phyloP scores from a whole-genome alignment of 2,329 filamentous ascomycete species.

The Trichocomaceae sp. region DNA sequence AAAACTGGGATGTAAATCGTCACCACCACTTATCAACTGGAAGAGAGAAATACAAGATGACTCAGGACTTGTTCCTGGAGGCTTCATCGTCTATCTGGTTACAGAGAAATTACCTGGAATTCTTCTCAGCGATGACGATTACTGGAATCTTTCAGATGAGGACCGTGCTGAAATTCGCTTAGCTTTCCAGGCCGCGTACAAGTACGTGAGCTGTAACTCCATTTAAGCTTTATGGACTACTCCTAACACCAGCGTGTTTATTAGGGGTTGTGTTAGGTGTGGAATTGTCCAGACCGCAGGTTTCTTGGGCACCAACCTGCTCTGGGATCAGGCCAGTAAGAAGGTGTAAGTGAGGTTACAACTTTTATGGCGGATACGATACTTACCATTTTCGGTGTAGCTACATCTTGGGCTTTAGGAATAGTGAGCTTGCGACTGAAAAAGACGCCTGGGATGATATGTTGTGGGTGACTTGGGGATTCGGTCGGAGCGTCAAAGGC shows the following conservation, averaged over 20 bases:
- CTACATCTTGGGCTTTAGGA: not conserved
- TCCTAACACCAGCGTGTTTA: no score
- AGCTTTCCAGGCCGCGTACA: not conserved
- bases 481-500: not conserved
- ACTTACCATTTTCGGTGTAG: not conserved
- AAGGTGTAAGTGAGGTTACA: not conserved
- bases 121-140: not conserved
- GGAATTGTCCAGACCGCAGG: no score
- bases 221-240: no score
- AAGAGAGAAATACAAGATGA: not conserved
- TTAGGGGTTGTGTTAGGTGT: no score
- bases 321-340: no score
- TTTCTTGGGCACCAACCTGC: no score
- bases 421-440: not conserved
- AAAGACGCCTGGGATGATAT: not conserved
- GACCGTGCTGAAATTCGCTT: not conserved
- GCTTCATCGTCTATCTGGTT: slow-evolving; percentile 1
- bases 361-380: no score
- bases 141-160: not conserved
- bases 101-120: not conserved
- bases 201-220: not conserved
- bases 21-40: not conserved
- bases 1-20: not conserved
- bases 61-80: not conserved
- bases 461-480: not conserved